A percentile compares a stretch with the other conserved stretches of the same genome.
phyloP scores from a whole-genome alignment of 176 grass and related monocot genomes.

The Oryza australiensis region DNA sequence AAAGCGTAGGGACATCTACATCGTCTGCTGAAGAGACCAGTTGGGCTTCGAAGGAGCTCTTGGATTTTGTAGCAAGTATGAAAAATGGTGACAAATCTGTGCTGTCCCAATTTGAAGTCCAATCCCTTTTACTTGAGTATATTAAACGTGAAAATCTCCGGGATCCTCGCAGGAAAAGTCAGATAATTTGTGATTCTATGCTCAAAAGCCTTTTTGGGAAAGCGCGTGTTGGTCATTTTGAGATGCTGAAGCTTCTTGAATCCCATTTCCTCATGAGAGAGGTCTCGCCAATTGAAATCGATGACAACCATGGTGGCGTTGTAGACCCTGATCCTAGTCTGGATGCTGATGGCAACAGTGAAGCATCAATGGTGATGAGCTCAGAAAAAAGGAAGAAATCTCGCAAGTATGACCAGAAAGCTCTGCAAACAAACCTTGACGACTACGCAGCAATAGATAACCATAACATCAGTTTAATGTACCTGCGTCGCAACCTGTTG shows the following conservation, averaged over 20 bases:
- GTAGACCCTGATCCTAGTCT: conserved; percentile 85
- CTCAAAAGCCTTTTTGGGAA: conserved; percentile 82
- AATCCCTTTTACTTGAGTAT: conserved; percentile 80
- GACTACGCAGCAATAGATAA: conserved; percentile 96
- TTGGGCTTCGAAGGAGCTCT: conserved; percentile 92
- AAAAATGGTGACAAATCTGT: conserved; percentile 82
- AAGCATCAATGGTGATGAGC: conserved; percentile 60
- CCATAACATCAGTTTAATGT: conserved; percentile 92
- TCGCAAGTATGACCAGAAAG: conserved; percentile 58
- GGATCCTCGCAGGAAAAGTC: conserved; percentile 77
- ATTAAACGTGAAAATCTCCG: conserved; percentile 79
- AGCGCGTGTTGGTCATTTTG: conserved; percentile 85
- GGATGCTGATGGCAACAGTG: conserved; percentile 77
- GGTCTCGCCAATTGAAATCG: conserved; percentile 50
- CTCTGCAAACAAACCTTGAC: conserved; percentile 69
- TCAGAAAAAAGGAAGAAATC: conserved; percentile 78
- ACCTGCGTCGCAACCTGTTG: conserved; percentile 88
- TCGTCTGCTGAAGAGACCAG: conserved; percentile 48
- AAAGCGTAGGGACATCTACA: conserved; percentile 64
- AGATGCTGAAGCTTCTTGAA: conserved; percentile 99
- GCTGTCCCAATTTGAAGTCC: conserved; percentile 80
- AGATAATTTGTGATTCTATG: conserved; percentile 90
- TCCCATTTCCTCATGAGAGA: conserved; percentile 79
- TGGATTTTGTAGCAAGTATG: conserved; percentile 81
- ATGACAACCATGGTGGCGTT: conserved; percentile 95